Conservation (phyloP, 495 filamentous ascomycete species). For the Hyaloscypha finlandica region DNA sequence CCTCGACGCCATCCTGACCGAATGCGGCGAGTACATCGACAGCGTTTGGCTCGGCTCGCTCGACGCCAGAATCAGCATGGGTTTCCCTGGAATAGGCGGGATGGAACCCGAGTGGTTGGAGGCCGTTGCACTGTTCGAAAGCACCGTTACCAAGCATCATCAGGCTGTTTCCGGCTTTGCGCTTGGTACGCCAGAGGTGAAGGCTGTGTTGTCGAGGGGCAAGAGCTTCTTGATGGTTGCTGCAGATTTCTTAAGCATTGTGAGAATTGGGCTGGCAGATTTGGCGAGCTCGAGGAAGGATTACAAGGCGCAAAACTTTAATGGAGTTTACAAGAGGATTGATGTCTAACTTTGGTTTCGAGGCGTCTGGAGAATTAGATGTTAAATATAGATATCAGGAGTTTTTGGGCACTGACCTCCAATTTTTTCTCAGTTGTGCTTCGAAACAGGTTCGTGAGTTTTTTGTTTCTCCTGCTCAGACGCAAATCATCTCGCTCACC, state of each 20-base stretch:
- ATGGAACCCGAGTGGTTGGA: conserved; percentile 43
- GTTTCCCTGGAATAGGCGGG: conserved; percentile 35
- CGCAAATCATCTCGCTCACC: no score
- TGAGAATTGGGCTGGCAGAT: not conserved
- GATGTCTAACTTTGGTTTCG: not conserved
- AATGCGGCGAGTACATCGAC: conserved; percentile 43
- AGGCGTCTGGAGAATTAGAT: not conserved
- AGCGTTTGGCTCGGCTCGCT: conserved; percentile 47
- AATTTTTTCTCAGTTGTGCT: no score
- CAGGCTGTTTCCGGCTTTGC: conserved; percentile 37
- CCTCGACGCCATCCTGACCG: conserved; percentile 53
- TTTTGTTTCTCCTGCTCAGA: no score
- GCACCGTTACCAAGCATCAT: conserved; percentile 43
- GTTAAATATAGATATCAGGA: not conserved
- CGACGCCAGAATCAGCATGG: conserved; percentile 46
- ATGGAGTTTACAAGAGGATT: not conserved
- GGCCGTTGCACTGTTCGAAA: conserved; percentile 37
- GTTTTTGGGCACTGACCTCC: not conserved
- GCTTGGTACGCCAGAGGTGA: conserved; percentile 32
- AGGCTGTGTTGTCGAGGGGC: conserved; percentile 27
- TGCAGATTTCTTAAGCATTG: conserved; percentile 28
- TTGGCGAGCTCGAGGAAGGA: not conserved
- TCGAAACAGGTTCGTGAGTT: no score
- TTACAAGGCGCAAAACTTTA: not conserved
- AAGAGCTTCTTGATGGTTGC: conserved; percentile 31